A percentile compares a stretch with the other conserved stretches of the same genome.
Conservation (phyloP, 768 basidiomycete genomes). For the Leccinum rimulosum region DNA sequence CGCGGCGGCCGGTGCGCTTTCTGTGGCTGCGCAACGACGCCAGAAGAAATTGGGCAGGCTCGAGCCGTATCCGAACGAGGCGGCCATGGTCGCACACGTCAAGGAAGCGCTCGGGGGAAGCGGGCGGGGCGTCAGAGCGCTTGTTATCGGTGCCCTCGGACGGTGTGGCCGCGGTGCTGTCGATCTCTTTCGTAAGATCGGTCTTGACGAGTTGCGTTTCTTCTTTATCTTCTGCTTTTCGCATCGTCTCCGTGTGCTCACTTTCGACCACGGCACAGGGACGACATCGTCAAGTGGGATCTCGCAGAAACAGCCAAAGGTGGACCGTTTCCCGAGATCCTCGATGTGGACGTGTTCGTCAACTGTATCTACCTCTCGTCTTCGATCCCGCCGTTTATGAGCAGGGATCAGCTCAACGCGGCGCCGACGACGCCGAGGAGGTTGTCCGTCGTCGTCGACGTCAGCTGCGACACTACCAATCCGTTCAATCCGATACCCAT, state of each 20-base stretch:
- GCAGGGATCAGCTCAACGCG: constrained; percentile 61
- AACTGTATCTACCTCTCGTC: constrained; percentile 98
- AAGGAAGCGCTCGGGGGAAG: constrained; percentile 61
- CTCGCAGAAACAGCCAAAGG: constrained; percentile 95
- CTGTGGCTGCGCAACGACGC: constrained; percentile 62
- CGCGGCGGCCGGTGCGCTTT: constrained; percentile 87
- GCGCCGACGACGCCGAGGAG: constrained; percentile 61
- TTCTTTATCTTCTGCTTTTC: background rate
- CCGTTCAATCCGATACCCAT: constrained; percentile 98
- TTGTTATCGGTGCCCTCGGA: constrained; percentile 95
- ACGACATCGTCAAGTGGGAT: constrained; percentile 97
- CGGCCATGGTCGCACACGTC: constrained; percentile 77
- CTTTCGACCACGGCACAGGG: constrained; percentile 41
- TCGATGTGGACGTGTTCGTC: constrained; percentile 96
- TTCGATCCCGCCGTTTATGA: constrained; percentile 80
- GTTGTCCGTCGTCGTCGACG: constrained; percentile 87
- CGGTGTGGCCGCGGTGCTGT: constrained; percentile 94
- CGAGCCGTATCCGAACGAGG: constrained; percentile 81
- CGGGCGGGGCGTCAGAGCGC: constrained; percentile 73
- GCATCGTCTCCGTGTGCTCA: too few relatives aligned
- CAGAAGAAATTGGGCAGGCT: constrained; percentile 63
- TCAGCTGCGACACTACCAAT: constrained; percentile 99
- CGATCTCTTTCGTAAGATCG: constrained; percentile 92
- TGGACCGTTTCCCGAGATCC: constrained; percentile 92
- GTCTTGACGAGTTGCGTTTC: constrained; percentile 66